Evolutionary conservation across 768 basidiomycete genomes (phyloP).

Genomic region (Podaxis sp.): DNA sequence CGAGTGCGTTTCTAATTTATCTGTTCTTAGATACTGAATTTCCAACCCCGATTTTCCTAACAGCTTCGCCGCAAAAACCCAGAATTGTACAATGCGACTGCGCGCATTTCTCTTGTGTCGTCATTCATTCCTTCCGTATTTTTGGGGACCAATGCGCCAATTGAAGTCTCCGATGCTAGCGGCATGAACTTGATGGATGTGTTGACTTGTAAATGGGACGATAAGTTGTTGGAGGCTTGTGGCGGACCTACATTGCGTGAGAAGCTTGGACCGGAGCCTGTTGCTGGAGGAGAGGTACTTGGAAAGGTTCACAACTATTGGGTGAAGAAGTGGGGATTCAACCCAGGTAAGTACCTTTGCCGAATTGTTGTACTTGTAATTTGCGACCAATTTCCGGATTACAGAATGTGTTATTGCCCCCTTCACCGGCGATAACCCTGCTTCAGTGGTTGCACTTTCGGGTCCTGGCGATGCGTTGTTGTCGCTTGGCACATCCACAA

Average conservation of each 20-base stretch:
- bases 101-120: slow-evolving; percentile 73
- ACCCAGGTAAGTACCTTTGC: slow-evolving; percentile 38
- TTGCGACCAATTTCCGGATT: not conserved
- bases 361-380: not conserved
- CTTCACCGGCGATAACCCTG: slow-evolving; percentile 89
- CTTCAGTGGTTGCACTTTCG: slow-evolving; percentile 71
- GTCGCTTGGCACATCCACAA: slow-evolving; percentile 86
- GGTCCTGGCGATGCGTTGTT: slow-evolving; percentile 79
- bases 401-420: slow-evolving; percentile 75
- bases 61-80: slow-evolving; percentile 57
- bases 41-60: slow-evolving; percentile 1
- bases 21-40: not conserved
- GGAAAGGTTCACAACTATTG: slow-evolving; percentile 69
- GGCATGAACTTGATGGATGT: slow-evolving; percentile 90
- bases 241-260: slow-evolving; percentile 61
- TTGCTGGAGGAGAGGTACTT: slow-evolving; percentile 62
- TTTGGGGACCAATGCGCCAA: slow-evolving; percentile 69
- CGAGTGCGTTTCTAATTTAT: slow-evolving; percentile 39
- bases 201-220: slow-evolving; percentile 69
- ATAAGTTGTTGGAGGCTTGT: slow-evolving; percentile 57
- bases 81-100: slow-evolving; percentile 52
- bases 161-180: slow-evolving; percentile 85
- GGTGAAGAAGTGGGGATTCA: slow-evolving; percentile 72
- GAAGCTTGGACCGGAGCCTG: slow-evolving; percentile 76
- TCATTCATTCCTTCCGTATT: slow-evolving; percentile 84